Evolutionary conservation across 1,284 basidiomycete genomes (phyloP).

Genomic region (Leucoagaricus sp.): DNA sequence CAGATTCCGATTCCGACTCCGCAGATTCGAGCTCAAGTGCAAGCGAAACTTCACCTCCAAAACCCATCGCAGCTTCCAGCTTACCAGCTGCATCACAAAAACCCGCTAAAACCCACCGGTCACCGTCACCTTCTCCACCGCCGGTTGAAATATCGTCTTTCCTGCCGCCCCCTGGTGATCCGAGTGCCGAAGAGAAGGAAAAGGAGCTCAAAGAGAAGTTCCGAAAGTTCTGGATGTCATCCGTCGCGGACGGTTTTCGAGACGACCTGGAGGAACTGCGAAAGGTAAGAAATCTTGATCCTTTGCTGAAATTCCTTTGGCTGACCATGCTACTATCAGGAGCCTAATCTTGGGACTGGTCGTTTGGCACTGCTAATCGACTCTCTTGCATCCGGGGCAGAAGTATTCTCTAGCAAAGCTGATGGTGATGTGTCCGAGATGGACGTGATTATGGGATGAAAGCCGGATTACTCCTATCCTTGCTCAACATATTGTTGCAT

Average conservation of each 20-base stretch:
- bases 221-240: constrained; percentile 79
- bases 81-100: constrained; percentile 11
- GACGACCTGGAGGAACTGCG: constrained; percentile 77
- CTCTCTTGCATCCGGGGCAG: constrained; percentile 73
- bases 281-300: constrained; percentile 48
- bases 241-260: constrained; percentile 75
- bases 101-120: constrained; percentile 23
- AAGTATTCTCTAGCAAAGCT: constrained; percentile 64
- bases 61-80: constrained; percentile 5
- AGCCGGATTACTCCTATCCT: background rate
- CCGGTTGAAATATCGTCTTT: constrained; percentile 58
- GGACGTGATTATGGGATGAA: constrained; percentile 34
- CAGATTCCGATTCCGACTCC: constrained; percentile 32
- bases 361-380: constrained; percentile 73
- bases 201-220: constrained; percentile 62
- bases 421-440: constrained; percentile 49
- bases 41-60: constrained; percentile 16
- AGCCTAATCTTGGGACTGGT: constrained; percentile 67
- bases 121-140: constrained; percentile 49
- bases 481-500: too few species aligned
- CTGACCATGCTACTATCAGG: constrained; percentile 44
- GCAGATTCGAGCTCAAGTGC: constrained; percentile 16
- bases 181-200: constrained; percentile 28
- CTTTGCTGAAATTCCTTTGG: constrained; percentile 3
- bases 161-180: constrained; percentile 27